Percentiles rank a stretch among this genome's conserved stretches.
Evolutionary conservation across 495 filamentous ascomycete genomes (phyloP).

Genomic region (Talaromyces wortmannii): DNA sequence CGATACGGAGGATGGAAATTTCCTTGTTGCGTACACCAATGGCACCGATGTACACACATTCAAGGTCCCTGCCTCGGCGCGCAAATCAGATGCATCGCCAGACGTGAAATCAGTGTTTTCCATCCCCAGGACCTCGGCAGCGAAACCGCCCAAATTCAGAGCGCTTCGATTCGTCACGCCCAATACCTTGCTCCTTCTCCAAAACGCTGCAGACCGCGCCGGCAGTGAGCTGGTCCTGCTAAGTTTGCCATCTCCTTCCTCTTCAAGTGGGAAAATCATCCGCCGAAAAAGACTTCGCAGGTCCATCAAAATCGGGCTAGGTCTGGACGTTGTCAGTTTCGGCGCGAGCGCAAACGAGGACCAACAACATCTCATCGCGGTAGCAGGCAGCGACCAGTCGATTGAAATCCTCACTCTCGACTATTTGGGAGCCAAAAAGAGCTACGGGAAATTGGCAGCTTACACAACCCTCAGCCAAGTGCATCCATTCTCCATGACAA

Average conservation of each 20-base stretch:
- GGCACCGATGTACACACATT: slow-evolving; percentile 60
- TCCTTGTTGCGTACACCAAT: slow-evolving; percentile 73
- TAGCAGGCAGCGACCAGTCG: slow-evolving; percentile 76
- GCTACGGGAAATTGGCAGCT: slow-evolving; percentile 50
- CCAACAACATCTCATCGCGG: slow-evolving; percentile 71
- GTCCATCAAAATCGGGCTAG: slow-evolving; percentile 57
- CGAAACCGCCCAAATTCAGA: slow-evolving; percentile 49
- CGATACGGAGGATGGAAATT: slow-evolving; percentile 48
- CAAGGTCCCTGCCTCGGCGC: slow-evolving; percentile 23
- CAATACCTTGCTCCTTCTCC: slow-evolving; percentile 37
- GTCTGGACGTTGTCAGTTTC: slow-evolving; percentile 67
- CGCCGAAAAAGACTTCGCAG: slow-evolving; percentile 48
- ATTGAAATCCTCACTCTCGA: slow-evolving; percentile 73
- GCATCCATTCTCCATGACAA: slow-evolving; percentile 81
- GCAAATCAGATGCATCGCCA: slow-evolving; percentile 35
- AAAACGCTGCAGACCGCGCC: slow-evolving; percentile 45
- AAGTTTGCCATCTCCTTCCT: slow-evolving; percentile 49
- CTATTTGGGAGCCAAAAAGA: slow-evolving; percentile 30
- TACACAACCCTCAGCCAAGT: slow-evolving; percentile 64
- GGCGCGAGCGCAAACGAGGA: slow-evolving; percentile 46
- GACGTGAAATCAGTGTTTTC: slow-evolving; percentile 55
- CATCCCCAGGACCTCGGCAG: slow-evolving; percentile 37
- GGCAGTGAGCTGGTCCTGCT: slow-evolving; percentile 70
- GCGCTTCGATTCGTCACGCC: slow-evolving; percentile 69
- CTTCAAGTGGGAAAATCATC: slow-evolving; percentile 20